These are phyloP conservation scores for Kwoniella shivajii DNA, from an alignment of 1,284 basidiomycete species.

Conservation along the genomic window DNA sequence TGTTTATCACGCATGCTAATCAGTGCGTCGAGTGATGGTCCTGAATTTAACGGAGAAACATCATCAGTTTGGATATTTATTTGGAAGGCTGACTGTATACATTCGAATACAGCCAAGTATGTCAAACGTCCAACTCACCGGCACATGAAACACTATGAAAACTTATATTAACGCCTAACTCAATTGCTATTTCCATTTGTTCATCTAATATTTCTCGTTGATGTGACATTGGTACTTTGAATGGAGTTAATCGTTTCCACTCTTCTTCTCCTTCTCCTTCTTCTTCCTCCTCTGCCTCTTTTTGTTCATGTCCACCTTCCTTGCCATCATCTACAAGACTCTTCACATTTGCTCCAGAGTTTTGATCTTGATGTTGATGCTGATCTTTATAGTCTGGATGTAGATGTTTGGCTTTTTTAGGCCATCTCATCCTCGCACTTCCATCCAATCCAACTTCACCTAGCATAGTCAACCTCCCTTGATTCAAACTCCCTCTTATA, in stretches of 20 bases:
- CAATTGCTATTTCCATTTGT: slow-evolving; percentile 54
- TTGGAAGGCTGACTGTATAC: too few relatives aligned
- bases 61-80: not conserved
- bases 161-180: slow-evolving; percentile 51
- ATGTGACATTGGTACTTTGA: slow-evolving; percentile 53
- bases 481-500: slow-evolving; percentile 21
- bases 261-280: slow-evolving; percentile 22
- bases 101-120: too few relatives aligned
- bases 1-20: slow-evolving; percentile 35
- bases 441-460: slow-evolving; percentile 58
- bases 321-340: not conserved
- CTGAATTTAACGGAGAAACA: slow-evolving; percentile 15
- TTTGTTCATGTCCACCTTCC: not conserved
- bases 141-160: slow-evolving; percentile 55
- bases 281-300: slow-evolving; percentile 8
- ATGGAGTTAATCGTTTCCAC: slow-evolving; percentile 46
- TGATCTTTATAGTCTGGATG: slow-evolving; percentile 15
- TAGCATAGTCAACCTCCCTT: slow-evolving; percentile 47
- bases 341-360: too few relatives aligned
- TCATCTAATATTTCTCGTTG: slow-evolving; percentile 48
- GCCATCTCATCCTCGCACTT: slow-evolving; percentile 50
- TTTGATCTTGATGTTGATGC: not conserved
- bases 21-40: slow-evolving; percentile 51
- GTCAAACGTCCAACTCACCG: slow-evolving; percentile 29
- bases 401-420: slow-evolving; percentile 18